Evolutionary conservation across 2,329 filamentous ascomycete species (phyloP), one percentile per base, ranked within the genome.

Genomic region (Elsinoe perseae): DNA sequence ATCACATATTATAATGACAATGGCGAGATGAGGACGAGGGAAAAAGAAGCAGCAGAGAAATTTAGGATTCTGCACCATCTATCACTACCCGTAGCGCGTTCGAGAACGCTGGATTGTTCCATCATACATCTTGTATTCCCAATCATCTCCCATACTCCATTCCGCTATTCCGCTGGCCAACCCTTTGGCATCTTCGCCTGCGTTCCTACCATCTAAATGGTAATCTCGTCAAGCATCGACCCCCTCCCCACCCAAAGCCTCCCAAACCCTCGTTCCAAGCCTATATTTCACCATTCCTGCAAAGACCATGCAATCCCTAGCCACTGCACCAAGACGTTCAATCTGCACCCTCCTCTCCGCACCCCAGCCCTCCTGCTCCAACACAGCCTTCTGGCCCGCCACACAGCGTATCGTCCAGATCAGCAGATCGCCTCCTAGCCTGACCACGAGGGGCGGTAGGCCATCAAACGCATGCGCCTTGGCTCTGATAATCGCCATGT

Each of bases 371-470:
- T 85, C 84, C 58, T 77, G 80, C 56, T 80, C 79, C 46, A 95
- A 78, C 59, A 84, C 76, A 64, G 87, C 84, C 60, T 88, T 82
- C 71, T 95, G 86, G 57, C 84, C 81, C 50, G 86, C 85, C 71
- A 91, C 95, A 73, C 87, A 90, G 40, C 86, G 80, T 62, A 98
- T 89, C 50, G 89, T 89, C 93, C 93, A 97, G 75, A 95, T 86
- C 61, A 98, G 80, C 60, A 97, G 78, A 70, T 92, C 89, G 16
- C 92, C 92, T 64, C 96, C 84, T 66, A 93, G 95, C 68, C 89
- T 85, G 2, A 91, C 86, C 38, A 98, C 87, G 6, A 90, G 82
- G 62, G 89, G 83, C 3, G 89, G 82, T 38, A 95, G 80, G 1
- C 80, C 78, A 14, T 88, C 81, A 73, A 98, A 97, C 60, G 84